These are phyloP conservation scores for thale cress (Arabidopsis thaliana) DNA, from an alignment of 345 rosid species.

Conservation along the genomic window TAIR10.1 NC_003075.7:13760501-13761000, in stretches of 20 bases:
- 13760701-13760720: slow-evolving; percentile 33
- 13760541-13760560: slow-evolving; percentile 44
- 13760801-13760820: neutral
- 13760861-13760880: slow-evolving; percentile 44
- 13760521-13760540: slow-evolving; percentile 40
- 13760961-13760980: slow-evolving; percentile 17
- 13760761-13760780: slow-evolving; percentile 25
- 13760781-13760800: slow-evolving; percentile 46
- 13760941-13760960: neutral
- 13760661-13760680: slow-evolving; percentile 41
- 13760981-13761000: slow-evolving; percentile 42
- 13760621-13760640: slow-evolving; percentile 44
- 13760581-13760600: slow-evolving; percentile 25
- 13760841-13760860: slow-evolving; percentile 43
- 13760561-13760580: slow-evolving; percentile 47
- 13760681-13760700: slow-evolving; percentile 51
- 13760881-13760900: slow-evolving; percentile 32
- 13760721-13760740: slow-evolving; percentile 17
- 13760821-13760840: slow-evolving; percentile 42
- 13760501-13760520: slow-evolving; percentile 49
- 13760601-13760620: slow-evolving; percentile 49
- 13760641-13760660: slow-evolving; percentile 49
- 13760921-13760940: neutral
- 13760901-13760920: neutral
- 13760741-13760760: slow-evolving; percentile 39